Evolutionary conservation across 1,139 yeast genomes (phyloP).

Genomic region (Debaryomyces singareniensis): DNA sequence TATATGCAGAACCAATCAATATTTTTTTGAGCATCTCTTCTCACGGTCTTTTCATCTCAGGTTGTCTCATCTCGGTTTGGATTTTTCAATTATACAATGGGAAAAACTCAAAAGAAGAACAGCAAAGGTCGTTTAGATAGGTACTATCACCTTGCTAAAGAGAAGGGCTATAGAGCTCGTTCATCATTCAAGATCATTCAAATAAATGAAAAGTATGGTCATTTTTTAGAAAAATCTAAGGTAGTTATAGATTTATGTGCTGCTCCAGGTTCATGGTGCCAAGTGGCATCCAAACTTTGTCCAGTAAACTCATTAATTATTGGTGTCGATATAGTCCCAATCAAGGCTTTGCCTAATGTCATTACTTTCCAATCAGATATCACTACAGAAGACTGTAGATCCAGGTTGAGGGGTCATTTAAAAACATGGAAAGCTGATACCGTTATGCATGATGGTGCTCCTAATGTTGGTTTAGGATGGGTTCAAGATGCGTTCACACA

Average conservation of each 20-base stretch:
- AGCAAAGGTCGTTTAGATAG: slow-evolving; percentile 99
- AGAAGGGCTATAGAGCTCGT: slow-evolving; percentile 98
- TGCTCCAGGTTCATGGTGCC: slow-evolving; percentile 99
- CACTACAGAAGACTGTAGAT: slow-evolving; percentile 96
- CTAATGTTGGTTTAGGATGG: slow-evolving; percentile 99
- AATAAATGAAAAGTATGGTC: slow-evolving; percentile 94
- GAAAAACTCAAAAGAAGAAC: slow-evolving; percentile 91
- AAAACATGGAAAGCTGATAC: slow-evolving; percentile 99
- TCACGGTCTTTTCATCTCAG: too few species aligned
- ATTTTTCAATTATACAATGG: slow-evolving; percentile 52
- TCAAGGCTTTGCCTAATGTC: slow-evolving; percentile 88
- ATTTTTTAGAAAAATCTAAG: slow-evolving; percentile 90
- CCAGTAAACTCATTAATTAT: slow-evolving; percentile 89
- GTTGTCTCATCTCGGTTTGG: too few species aligned
- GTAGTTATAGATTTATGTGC: slow-evolving; percentile 98
- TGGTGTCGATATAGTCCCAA: slow-evolving; percentile 97
- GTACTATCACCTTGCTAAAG: slow-evolving; percentile 92
- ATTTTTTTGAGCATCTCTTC: neutral
- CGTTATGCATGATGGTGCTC: slow-evolving; percentile 99
- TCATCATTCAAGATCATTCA: slow-evolving; percentile 94
- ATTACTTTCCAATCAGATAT: slow-evolving; percentile 95
- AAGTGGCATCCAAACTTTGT: slow-evolving; percentile 90
- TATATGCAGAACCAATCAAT: neutral
- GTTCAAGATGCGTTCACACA: slow-evolving; percentile 98
- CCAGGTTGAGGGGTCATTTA: slow-evolving; percentile 89